These are phyloP conservation scores for Apophysomyces ossiformis DNA, from an alignment of 371 early-diverging fungal species.

Conservation along the genomic window DNA sequence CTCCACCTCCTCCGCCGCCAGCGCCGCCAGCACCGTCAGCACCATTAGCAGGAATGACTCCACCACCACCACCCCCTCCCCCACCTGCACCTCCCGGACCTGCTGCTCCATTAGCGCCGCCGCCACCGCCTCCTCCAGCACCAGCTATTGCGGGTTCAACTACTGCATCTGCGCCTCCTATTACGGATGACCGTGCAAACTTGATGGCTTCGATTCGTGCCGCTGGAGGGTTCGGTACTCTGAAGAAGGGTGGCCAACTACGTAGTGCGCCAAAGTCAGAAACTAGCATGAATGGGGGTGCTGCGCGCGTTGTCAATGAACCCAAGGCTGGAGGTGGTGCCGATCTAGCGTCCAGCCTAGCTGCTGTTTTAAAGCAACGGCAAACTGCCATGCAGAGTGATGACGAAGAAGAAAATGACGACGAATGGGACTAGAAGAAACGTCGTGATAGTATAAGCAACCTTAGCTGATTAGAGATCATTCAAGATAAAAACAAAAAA, in stretches of 20 bases:
- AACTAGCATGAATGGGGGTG: not conserved
- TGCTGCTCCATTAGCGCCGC: slow-evolving; percentile 30
- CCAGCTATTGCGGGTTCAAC: slow-evolving; percentile 17
- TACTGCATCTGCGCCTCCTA: slow-evolving; percentile 20
- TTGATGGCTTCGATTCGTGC: slow-evolving; percentile 52
- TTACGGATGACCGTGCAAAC: slow-evolving; percentile 27
- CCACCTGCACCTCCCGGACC: slow-evolving; percentile 10
- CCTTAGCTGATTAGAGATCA: too few species aligned
- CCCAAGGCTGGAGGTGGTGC: slow-evolving; percentile 32
- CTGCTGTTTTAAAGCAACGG: slow-evolving; percentile 45
- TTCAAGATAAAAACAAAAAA: not conserved
- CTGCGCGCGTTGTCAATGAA: slow-evolving; percentile 18
- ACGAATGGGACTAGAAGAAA: slow-evolving; percentile 39
- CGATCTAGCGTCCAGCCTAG: slow-evolving; percentile 49
- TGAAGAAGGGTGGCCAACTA: slow-evolving; percentile 37
- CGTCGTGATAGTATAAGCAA: not conserved
- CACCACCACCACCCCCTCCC: slow-evolving; percentile 3
- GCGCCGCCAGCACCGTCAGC: not conserved
- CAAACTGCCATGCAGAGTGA: slow-evolving; percentile 52
- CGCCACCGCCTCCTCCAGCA: slow-evolving; percentile 28
- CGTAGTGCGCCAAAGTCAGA: slow-evolving; percentile 11
- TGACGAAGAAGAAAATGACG: slow-evolving; percentile 44
- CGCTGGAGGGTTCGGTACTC: slow-evolving; percentile 46
- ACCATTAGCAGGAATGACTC: not conserved
- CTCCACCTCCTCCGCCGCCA: slow-evolving; percentile 14